These are phyloP conservation scores for Diospyros kaki DNA, from an alignment of 148 eudicot species.

Conservation along the genomic window DNA sequence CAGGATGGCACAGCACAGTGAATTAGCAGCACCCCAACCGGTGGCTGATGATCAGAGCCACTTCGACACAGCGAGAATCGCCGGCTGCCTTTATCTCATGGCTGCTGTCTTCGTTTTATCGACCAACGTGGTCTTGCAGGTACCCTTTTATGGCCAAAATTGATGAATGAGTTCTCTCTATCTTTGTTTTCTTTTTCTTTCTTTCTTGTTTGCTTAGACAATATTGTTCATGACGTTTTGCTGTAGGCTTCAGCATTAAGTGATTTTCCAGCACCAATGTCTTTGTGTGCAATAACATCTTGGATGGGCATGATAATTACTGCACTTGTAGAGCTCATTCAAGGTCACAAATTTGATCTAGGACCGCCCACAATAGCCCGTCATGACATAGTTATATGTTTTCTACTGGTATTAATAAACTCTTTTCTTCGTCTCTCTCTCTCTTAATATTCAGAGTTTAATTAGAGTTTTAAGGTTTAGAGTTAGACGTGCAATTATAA, in stretches of 20 bases:
- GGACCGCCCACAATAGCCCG: slow-evolving; percentile 39
- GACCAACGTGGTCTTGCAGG: slow-evolving; percentile 60
- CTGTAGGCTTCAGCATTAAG: too few relatives aligned
- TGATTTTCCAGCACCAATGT: too few relatives aligned
- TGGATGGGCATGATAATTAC: slow-evolving; percentile 49
- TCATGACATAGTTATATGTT: slow-evolving; percentile 30
- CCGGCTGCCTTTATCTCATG: slow-evolving; percentile 59
- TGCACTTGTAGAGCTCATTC: slow-evolving; percentile 29
- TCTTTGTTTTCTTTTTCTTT: too few relatives aligned
- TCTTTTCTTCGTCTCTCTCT: too few relatives aligned
- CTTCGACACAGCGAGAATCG: slow-evolving; percentile 31
- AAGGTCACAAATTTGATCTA: slow-evolving; percentile 24
- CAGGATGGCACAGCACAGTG: slow-evolving; percentile 8
- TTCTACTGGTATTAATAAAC: slow-evolving; percentile 41
- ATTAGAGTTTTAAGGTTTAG: too few relatives aligned
- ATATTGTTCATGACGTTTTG: too few relatives aligned
- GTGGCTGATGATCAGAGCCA: not conserved
- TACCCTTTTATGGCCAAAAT: not conserved
- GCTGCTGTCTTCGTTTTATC: slow-evolving; percentile 52
- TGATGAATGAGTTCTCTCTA: too few relatives aligned
- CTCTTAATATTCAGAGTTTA: too few relatives aligned
- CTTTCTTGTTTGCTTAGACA: too few relatives aligned
- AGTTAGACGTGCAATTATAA: too few relatives aligned
- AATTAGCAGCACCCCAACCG: not conserved
- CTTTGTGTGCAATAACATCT: slow-evolving; percentile 26